Evolutionary conservation across 2,329 filamentous ascomycete genomes (phyloP).

Genomic region (Arthrobotrys iridis): DNA sequence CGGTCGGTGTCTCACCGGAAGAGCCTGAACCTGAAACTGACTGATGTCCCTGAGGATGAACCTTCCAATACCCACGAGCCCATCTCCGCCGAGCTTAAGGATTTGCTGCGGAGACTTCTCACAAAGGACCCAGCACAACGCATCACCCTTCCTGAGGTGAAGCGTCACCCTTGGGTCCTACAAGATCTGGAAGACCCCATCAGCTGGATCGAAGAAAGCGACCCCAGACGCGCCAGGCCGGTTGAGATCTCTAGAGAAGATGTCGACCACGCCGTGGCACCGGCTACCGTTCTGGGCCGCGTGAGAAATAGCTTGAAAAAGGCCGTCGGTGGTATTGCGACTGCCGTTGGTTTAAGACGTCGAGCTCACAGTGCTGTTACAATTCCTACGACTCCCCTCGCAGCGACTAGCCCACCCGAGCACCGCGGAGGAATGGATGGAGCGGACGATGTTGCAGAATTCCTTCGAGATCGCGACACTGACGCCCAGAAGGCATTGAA

Average conservation of each 20-base stretch:
- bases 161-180: conserved; percentile 91
- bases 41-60: conserved; percentile 46
- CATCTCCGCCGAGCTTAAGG: conserved; percentile 79
- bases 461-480: conserved; percentile 52
- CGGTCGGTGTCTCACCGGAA: conserved; percentile 65
- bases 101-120: conserved; percentile 81
- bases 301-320: conserved; percentile 81
- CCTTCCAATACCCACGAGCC: conserved; percentile 74
- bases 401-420: not conserved
- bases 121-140: conserved; percentile 88
- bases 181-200: conserved; percentile 77
- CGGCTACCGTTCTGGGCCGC: conserved; percentile 85
- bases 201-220: conserved; percentile 92
- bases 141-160: conserved; percentile 90
- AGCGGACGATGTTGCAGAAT: conserved; percentile 44
- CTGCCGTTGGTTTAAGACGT: conserved; percentile 59
- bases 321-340: conserved; percentile 71
- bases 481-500: conserved; percentile 48
- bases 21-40: conserved; percentile 45
- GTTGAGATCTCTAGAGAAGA: conserved; percentile 94
- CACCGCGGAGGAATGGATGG: conserved; percentile 35
- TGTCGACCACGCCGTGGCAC: conserved; percentile 87
- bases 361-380: conserved; percentile 56
- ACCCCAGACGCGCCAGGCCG: conserved; percentile 79
- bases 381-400: conserved; percentile 45